phyloP scores from a whole-genome alignment of 306 rosid genomes.

The Sechiopsis laciniata region DNA sequence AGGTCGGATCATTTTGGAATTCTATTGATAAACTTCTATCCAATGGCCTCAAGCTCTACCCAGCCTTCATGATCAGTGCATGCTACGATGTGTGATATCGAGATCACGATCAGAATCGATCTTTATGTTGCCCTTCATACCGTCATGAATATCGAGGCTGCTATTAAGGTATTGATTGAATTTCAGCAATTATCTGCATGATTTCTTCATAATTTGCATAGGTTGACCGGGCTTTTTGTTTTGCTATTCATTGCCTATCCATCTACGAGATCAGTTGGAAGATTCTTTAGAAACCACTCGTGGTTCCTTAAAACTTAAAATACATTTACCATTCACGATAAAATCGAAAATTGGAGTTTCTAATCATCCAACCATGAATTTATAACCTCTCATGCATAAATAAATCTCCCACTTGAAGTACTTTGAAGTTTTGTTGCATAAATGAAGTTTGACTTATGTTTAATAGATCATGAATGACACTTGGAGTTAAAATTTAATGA shows the following conservation, averaged over 20 bases:
- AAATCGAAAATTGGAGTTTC: too few species aligned
- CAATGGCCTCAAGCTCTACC: not conserved
- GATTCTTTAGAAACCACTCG: constrained; percentile 87
- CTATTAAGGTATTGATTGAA: constrained; percentile 64
- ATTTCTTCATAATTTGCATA: constrained; percentile 77
- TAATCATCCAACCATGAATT: too few species aligned
- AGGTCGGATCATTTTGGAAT: not conserved
- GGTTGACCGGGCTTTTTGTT: constrained; percentile 84
- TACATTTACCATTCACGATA: too few species aligned
- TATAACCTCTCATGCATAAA: too few species aligned
- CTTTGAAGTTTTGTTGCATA: too few species aligned
- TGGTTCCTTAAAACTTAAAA: constrained; percentile 42
- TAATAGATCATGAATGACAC: too few species aligned
- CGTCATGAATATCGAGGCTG: constrained; percentile 78
- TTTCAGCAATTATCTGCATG: constrained; percentile 73
- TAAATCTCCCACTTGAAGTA: too few species aligned
- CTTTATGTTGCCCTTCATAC: constrained; percentile 83
- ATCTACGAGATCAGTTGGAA: constrained; percentile 74
- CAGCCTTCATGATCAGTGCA: not conserved
- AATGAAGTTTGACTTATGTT: too few species aligned
- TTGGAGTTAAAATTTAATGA: too few species aligned
- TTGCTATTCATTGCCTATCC: constrained; percentile 43
- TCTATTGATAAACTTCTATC: not conserved
- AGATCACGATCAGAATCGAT: constrained; percentile 53
- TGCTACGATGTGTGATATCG: constrained; percentile 31